Conservation (phyloP, 1,284 basidiomycete genomes). For the Pseudozyma sp. region DNA sequence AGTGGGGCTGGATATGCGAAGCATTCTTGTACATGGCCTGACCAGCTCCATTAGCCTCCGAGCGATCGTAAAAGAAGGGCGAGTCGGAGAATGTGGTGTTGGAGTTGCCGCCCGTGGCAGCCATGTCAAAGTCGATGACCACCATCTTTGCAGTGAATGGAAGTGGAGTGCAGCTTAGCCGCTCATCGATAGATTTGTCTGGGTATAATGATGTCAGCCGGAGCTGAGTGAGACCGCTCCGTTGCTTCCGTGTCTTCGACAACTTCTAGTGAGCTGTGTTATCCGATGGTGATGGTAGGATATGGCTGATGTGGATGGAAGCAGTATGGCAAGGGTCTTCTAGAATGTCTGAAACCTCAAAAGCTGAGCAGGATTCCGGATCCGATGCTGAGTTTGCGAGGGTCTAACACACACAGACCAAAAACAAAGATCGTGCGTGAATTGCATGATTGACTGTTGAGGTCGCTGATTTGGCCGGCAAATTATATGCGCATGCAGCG, state of each 20-base stretch:
- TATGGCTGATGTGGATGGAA: constrained; percentile 14
- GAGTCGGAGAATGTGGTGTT: constrained; percentile 63
- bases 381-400: constrained; percentile 21
- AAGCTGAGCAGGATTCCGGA: constrained; percentile 22
- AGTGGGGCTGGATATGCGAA: constrained; percentile 60
- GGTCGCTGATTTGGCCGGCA: constrained; percentile 16
- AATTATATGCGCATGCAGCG: neutral
- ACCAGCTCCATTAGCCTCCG: constrained; percentile 41
- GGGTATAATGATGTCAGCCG: neutral
- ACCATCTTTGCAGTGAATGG: constrained; percentile 45
- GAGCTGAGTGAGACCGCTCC: neutral
- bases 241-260: neutral
- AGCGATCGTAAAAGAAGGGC: constrained; percentile 66
- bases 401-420: constrained; percentile 5
- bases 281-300: constrained; percentile 5
- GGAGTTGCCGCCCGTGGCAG: constrained; percentile 33
- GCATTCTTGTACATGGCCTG: constrained; percentile 53
- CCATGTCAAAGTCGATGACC: constrained; percentile 62
- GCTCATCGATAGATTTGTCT: constrained; percentile 5
- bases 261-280: neutral
- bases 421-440: constrained; percentile 11
- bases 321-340: neutral
- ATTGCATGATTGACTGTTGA: neutral
- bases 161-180: neutral
- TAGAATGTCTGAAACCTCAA: constrained; percentile 12